These are phyloP conservation scores for Calonectria naviculata DNA, from an alignment of 2,329 filamentous ascomycete species.

Conservation along the genomic window DNA sequence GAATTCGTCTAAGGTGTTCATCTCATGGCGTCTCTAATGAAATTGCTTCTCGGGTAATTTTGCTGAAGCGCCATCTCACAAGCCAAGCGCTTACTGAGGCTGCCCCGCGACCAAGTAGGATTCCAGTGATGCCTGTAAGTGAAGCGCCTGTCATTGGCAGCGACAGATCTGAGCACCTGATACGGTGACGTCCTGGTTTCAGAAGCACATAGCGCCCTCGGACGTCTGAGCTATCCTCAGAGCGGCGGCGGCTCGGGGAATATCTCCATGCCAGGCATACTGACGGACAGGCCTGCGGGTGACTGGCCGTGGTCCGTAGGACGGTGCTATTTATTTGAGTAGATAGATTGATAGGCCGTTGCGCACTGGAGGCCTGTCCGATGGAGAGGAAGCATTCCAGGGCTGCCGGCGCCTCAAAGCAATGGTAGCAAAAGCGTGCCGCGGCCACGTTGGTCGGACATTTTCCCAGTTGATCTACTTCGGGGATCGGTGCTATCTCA, in stretches of 20 bases:
- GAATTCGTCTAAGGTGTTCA: not conserved
- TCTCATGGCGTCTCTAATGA: slow-evolving; percentile 5
- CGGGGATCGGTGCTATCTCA: not conserved
- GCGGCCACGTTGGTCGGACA: slow-evolving; percentile 8
- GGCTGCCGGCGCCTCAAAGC: not conserved
- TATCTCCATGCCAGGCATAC: slow-evolving; percentile 19
- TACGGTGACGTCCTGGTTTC: slow-evolving; percentile 17
- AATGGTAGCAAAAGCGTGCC: not conserved
- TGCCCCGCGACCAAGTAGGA: slow-evolving; percentile 21
- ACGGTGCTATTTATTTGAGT: not conserved
- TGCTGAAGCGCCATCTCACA: not conserved
- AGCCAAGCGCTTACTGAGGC: slow-evolving; percentile 15
- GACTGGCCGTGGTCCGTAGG: not conserved
- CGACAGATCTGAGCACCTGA: slow-evolving; percentile 7
- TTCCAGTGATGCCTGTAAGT: slow-evolving; percentile 10
- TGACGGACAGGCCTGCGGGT: not conserved
- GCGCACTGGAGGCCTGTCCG: not conserved
- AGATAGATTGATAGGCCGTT: not conserved
- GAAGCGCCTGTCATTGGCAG: slow-evolving; percentile 4
- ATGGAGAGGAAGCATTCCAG: slow-evolving; percentile 3
- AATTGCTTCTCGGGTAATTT: slow-evolving; percentile 1
- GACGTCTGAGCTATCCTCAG: slow-evolving; percentile 9
- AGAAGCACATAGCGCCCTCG: not conserved
- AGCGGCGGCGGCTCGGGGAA: not conserved
- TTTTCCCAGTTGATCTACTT: slow-evolving; percentile 8